Percentiles rank a stretch among this genome's conserved stretches.
These are phyloP conservation scores for Tetrapyrgos nigripes DNA, from an alignment of 1,284 basidiomycete genomes.

Conservation along the genomic window DNA sequence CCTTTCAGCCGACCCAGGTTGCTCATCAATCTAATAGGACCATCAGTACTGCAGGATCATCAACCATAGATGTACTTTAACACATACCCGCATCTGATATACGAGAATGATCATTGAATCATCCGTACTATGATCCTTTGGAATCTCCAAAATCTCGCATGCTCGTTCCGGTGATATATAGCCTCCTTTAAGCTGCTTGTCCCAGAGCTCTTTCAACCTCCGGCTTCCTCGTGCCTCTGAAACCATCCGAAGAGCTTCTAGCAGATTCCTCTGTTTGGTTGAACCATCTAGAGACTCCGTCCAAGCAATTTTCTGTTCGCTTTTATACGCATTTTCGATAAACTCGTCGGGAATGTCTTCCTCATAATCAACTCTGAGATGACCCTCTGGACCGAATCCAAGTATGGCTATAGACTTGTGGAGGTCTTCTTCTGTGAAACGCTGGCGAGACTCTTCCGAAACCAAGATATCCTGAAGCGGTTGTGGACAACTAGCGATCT, in stretches of 20 bases:
- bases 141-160: conserved; percentile 75
- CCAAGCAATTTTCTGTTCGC: conserved; percentile 68
- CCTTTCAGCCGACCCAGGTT: conserved; percentile 62
- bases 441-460: conserved; percentile 64
- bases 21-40: conserved; percentile 68
- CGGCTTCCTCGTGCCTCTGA: conserved; percentile 64
- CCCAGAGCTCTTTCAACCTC: conserved; percentile 55
- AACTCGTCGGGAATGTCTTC: conserved; percentile 73
- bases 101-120: conserved; percentile 80
- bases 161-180: conserved; percentile 77
- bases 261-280: conserved; percentile 53
- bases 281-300: conserved; percentile 52
- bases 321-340: conserved; percentile 71
- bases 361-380: conserved; percentile 67
- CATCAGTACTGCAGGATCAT: conserved; percentile 5
- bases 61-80: conserved; percentile 32
- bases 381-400: conserved; percentile 69
- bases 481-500: conserved; percentile 46
- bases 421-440: conserved; percentile 66
- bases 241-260: conserved; percentile 69
- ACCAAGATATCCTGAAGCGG: conserved; percentile 62
- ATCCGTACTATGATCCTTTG: conserved; percentile 60
- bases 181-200: conserved; percentile 53
- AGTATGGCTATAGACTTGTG: conserved; percentile 51
- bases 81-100: conserved; percentile 70